Base-by-base conservation (phyloP, 768 basidiomycete genomes). In the Ramaria rubella region DNA sequence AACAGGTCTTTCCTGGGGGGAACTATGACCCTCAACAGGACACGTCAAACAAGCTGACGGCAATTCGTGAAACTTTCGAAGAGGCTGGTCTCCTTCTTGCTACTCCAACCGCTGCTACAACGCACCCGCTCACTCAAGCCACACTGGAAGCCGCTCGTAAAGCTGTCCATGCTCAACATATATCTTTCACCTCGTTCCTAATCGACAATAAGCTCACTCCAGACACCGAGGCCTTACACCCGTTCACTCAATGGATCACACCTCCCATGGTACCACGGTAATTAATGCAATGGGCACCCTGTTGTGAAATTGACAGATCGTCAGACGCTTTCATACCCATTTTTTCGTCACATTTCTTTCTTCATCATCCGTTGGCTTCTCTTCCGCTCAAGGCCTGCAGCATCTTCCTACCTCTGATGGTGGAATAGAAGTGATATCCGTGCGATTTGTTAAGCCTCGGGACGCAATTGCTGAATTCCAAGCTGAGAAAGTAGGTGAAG, bases 1-100 rank as follows among this genome's bases (percentile, higher is more conserved):
- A n/a, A 11, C 59, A 89, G 87, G 87, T 87, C 27, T 90, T 88
- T 62, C 87, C 87, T 6, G 87, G 87, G 14, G 87, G 87, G 17
- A 86, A 86, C 66, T 75, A 73, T 40, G 86, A 87, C 70, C 60
- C 72, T 48, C 69, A 72, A 54, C 84, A 87, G 60, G 86, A 87
- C 61, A 63, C 65, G 5, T 80, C 80, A 9, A 65, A 85, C 19
- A 67, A 67, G 30, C 74, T 83, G 57, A 87, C 85, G 14, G 87
- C 85, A 3, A 82, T 88, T 43, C 76, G 87, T 17, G 86, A 90
- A 69, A 83, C 86, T 0, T 88, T 90, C 57, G 87, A 90, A 63
- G 87, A 90, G 64, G 77, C 85, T 2, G 87, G 86, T 1, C 67
- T 88, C 27, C 67, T 88, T 14, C 67, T 88, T 14, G 83, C 82